Conservation (phyloP, 192 early-diverging fungal species). For the Entophlyctis helioformis region DNA sequence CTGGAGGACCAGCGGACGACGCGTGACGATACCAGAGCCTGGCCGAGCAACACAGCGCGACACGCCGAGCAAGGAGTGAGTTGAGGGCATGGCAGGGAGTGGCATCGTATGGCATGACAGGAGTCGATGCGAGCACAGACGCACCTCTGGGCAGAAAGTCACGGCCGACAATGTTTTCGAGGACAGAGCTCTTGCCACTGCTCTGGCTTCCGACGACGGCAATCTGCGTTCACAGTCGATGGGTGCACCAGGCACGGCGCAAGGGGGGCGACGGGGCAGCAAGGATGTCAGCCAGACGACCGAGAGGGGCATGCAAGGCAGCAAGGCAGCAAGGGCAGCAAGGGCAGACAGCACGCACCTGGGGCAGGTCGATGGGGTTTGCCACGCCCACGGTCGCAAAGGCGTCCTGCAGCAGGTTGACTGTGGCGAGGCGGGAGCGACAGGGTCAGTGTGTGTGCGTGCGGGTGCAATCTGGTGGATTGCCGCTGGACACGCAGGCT, state of each 20-base stretch:
- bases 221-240: no score
- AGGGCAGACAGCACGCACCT: slow-evolving; percentile 16
- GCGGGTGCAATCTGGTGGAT: no score
- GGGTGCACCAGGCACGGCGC: background rate
- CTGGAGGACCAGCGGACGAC: slow-evolving; percentile 92
- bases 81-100: background rate
- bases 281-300: background rate
- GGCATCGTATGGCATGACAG: background rate
- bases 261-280: background rate
- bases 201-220: slow-evolving; percentile 40
- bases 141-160: slow-evolving; percentile 91
- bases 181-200: slow-evolving; percentile 89
- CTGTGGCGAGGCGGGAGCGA: no score
- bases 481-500: no score
- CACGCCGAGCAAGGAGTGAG: background rate
- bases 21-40: slow-evolving; percentile 94
- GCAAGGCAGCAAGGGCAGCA: background rate
- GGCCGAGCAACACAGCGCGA: background rate
- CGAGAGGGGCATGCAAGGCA: background rate
- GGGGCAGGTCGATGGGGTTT: slow-evolving; percentile 47
- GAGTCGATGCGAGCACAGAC: background rate
- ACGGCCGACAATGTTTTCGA: slow-evolving; percentile 95
- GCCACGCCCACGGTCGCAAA: slow-evolving; percentile 37
- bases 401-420: slow-evolving; percentile 38
- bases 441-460: no score